Evolutionary conservation across 2,329 filamentous ascomycete species (phyloP), one percentile per base, ranked within the genome.

Genomic region (Sporothrix luriei): DNA sequence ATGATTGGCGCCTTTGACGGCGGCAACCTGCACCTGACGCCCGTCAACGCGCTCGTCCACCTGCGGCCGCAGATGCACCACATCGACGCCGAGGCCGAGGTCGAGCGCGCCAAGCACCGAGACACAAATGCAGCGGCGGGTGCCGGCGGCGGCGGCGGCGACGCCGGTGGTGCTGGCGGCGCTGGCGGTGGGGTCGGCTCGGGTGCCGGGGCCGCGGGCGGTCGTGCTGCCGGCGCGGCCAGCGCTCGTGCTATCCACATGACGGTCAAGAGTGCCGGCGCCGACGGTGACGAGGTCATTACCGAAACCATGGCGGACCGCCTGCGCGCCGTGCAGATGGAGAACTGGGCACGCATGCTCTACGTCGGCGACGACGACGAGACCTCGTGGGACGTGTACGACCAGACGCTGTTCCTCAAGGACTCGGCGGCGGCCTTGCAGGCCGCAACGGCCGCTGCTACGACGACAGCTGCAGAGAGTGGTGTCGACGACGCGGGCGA

Each of bases 11-110:
- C 93, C n/a, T 97, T 98, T 78, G 87, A 90, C 77, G 90, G 90
- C 66, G 87, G 92, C 75, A 89, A 96, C 76, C 83, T 97, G 11
- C 93, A 97, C 80, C 87, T 98, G 51, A 96, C 93, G 0, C 91
- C 91, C 29, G 87, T 96, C 59, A 88, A 90, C 52, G 90, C 92
- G 2, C 87, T 97, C 57, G 91, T 97, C 54, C 92, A 97, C 77
- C 88, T 99, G 76, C 91, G 94, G 4, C 93, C 95, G 0, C 92
- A 97, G 76, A 91, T 97, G 72, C 93, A 97, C 80, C 93, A 98
- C 80, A 85, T 98, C 74, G 95, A 98, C 80, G 94, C 95, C 3
- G 81, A 88, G 59, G 84, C 90, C 61, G 93, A 97, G 75, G 85
- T 92, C 69, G 88, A 91, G 48, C 86, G 86, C 55, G 54, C 66